phyloP scores from a whole-genome alignment of 2,329 filamentous ascomycete species.

The Ophiostoma tasmaniense region DNA sequence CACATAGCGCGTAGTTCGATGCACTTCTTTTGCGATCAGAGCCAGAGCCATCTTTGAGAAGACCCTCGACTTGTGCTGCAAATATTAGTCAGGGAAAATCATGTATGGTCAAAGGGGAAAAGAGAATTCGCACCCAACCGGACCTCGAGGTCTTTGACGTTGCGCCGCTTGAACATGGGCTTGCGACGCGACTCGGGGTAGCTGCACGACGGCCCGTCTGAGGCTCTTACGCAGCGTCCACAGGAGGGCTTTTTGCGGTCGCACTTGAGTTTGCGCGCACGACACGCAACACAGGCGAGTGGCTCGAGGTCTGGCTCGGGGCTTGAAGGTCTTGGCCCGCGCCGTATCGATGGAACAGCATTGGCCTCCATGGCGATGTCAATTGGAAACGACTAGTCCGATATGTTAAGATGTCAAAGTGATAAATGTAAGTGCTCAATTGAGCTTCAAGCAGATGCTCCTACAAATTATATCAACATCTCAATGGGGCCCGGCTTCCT shows the following conservation, averaged over 20 bases:
- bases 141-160: constrained; percentile 84
- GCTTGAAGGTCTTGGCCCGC: background rate
- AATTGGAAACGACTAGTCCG: background rate
- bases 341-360: background rate
- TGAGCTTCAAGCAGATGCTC: background rate
- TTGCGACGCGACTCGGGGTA: constrained; percentile 88
- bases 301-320: constrained; percentile 27
- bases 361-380: background rate
- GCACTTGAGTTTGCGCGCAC: constrained; percentile 78
- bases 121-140: constrained; percentile 59
- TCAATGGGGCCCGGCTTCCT: background rate
- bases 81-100: background rate
- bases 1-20: background rate
- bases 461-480: background rate
- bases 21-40: background rate
- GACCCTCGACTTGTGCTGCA: constrained; percentile 70
- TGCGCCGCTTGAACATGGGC: constrained; percentile 77
- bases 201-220: constrained; percentile 57
- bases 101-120: background rate
- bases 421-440: background rate
- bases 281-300: constrained; percentile 75
- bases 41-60: constrained; percentile 54
- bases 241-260: constrained; percentile 74
- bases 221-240: constrained; percentile 65
- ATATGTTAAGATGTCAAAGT: background rate